phyloP scores from a whole-genome alignment of 352 stramenopile species.

The Phytophthora tentaculata region DNA sequence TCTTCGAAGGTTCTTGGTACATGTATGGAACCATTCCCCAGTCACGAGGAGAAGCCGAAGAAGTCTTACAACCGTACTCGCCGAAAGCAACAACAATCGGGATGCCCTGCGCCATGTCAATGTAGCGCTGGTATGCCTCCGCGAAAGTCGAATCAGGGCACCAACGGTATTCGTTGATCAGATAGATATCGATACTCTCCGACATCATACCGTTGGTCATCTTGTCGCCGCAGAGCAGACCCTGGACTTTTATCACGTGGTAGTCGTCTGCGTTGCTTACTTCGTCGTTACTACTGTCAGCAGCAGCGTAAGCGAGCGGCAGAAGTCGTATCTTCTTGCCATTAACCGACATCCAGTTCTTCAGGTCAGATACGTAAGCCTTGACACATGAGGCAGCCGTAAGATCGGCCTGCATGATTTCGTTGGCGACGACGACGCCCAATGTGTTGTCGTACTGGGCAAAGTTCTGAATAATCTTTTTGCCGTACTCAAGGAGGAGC shows the following conservation, averaged over 20 bases:
- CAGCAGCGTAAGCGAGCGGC: constrained; percentile 80
- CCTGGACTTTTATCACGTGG: constrained; percentile 84
- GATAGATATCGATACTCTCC: constrained; percentile 88
- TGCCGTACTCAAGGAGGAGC: constrained; percentile 86
- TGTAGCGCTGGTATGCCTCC: constrained; percentile 75
- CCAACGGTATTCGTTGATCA: constrained; percentile 92
- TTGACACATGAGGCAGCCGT: constrained; percentile 84
- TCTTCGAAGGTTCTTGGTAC: constrained; percentile 71
- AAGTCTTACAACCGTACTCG: constrained; percentile 83
- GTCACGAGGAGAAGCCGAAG: constrained; percentile 46
- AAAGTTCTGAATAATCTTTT: constrained; percentile 91
- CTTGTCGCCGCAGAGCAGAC: constrained; percentile 83
- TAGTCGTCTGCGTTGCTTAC: constrained; percentile 79
- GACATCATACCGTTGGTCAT: constrained; percentile 84
- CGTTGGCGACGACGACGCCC: constrained; percentile 83
- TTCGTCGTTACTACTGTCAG: constrained; percentile 75
- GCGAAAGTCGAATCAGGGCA: constrained; percentile 73
- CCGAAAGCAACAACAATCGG: constrained; percentile 84
- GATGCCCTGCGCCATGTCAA: constrained; percentile 75
- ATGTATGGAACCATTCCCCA: constrained; percentile 87
- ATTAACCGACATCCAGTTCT: constrained; percentile 90
- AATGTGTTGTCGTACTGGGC: constrained; percentile 89
- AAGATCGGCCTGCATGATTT: constrained; percentile 88
- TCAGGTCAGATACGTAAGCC: constrained; percentile 82
- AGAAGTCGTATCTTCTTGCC: constrained; percentile 84